Evolutionary conservation across 2,329 filamentous ascomycete species (phyloP), one percentile per base, ranked within the genome.

Genomic region (Aspergillus arachidicola): DNA sequence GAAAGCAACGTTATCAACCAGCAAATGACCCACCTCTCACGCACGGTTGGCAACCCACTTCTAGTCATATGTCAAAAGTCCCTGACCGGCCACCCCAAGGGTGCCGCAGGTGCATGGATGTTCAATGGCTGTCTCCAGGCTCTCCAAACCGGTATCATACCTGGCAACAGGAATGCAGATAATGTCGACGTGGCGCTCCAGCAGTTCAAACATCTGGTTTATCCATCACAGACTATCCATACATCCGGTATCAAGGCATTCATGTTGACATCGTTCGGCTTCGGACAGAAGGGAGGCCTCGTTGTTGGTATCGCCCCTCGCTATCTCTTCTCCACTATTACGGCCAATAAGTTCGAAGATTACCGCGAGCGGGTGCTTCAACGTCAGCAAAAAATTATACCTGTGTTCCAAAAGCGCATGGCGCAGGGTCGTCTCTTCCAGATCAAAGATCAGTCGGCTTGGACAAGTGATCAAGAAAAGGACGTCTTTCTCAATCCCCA

Each of bases 181-280:
- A 98, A 98, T 69, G 88, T 98, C 60, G 94, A 98, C 34, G 51
- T 41, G 3, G 48, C 65, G 11, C 68, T 80, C 2, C 61, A 67
- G 41, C 59, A 69, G n/a, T 74, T 66, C 55, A 66, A 74, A n/a
- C 69, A 97, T 82, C 96, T 99, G 70, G 92, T 98, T 67, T 99
- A 97, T 81, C 95, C 96, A 55, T 97, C 91, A 81, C 91, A 92
- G 73, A 92, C 88, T 78, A 94, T 99, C 72, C 95, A 99, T 84
- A 99, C 95, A 9, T 95, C 99, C 74, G 95, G 95, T 67, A 86
- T 99, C 85, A 99, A 98, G 84, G 96, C 95, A 14, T 98, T 99
- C 87, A 97, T 93, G 1, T 92, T 99, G 68, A 99, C 96, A 7
- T 99, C 96, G 0, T 99, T 99, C 79, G 95, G 95, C 80, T 99